Conservation (phyloP, 139 green algal genomes). For the Yamagishiella unicocca region DNA sequence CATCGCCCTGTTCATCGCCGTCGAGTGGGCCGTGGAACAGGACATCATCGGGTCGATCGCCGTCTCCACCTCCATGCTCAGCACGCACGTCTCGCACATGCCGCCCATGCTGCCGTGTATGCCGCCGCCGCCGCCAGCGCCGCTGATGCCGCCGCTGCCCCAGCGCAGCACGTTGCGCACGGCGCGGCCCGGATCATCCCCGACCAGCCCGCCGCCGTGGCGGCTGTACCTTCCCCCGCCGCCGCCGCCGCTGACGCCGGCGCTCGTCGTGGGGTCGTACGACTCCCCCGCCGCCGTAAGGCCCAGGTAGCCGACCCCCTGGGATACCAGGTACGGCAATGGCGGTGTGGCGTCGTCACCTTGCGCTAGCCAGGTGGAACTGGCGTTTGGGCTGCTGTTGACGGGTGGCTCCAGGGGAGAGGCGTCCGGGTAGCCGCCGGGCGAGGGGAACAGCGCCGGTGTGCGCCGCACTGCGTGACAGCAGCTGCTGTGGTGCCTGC, state of each 20-base stretch:
- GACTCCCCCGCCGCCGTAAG: no score
- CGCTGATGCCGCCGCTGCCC: neutral
- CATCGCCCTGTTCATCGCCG: neutral
- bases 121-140: neutral
- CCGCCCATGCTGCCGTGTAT: neutral
- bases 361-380: no score
- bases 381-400: no score
- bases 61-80: constrained; percentile 43
- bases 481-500: no score
- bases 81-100: constrained; percentile 18
- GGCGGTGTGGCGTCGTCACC: no score
- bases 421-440: no score
- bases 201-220: neutral
- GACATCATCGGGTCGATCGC: constrained; percentile 35
- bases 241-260: neutral
- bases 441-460: no score
- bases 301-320: no score
- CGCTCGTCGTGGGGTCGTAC: no score
- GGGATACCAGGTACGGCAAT: no score
- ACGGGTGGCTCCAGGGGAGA: no score
- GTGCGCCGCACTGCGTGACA: no score
- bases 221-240: neutral
- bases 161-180: neutral
- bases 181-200: neutral
- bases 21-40: neutral